phyloP scores from a whole-genome alignment of 2,329 filamentous ascomycete species.

The Gaeumannomyces sp. region DNA sequence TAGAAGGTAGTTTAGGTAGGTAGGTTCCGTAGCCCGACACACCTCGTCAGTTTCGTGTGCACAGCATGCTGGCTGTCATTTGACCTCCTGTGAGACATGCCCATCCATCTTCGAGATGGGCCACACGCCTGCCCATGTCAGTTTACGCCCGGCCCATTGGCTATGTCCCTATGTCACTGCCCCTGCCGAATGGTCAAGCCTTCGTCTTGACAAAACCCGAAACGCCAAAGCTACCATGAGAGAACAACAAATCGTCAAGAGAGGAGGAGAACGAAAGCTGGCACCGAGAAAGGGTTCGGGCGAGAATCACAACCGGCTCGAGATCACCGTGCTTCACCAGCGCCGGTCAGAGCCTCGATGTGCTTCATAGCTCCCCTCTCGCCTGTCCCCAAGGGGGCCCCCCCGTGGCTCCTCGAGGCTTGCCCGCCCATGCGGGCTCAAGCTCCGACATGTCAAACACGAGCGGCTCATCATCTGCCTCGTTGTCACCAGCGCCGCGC shows the following conservation, averaged over 20 bases:
- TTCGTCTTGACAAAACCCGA: background rate
- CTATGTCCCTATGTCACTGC: background rate
- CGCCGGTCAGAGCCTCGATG: conserved; percentile 1
- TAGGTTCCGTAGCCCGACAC: background rate
- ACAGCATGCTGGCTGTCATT: background rate
- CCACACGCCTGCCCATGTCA: background rate
- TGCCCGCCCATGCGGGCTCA: conserved; percentile 43
- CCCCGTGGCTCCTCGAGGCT: conserved; percentile 49
- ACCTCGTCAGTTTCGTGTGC: background rate
- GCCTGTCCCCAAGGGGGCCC: background rate
- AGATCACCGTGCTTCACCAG: conserved; percentile 2
- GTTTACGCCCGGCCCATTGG: background rate
- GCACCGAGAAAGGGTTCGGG: background rate
- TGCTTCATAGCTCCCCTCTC: conserved; percentile 8
- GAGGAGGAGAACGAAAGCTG: background rate
- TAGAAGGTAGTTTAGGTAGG: background rate
- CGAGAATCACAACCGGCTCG: background rate
- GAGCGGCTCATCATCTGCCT: conserved; percentile 60
- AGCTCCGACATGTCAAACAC: conserved; percentile 71
- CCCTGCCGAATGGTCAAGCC: background rate
- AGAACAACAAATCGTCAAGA: background rate
- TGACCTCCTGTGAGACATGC: background rate
- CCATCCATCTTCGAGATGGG: background rate
- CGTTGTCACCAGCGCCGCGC: conserved; percentile 36
- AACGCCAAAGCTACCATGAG: background rate